Percentiles rank a stretch among this genome's conserved stretches.
phyloP scores from a whole-genome alignment of 495 filamentous ascomycete genomes.

The Niebla homalea region DNA sequence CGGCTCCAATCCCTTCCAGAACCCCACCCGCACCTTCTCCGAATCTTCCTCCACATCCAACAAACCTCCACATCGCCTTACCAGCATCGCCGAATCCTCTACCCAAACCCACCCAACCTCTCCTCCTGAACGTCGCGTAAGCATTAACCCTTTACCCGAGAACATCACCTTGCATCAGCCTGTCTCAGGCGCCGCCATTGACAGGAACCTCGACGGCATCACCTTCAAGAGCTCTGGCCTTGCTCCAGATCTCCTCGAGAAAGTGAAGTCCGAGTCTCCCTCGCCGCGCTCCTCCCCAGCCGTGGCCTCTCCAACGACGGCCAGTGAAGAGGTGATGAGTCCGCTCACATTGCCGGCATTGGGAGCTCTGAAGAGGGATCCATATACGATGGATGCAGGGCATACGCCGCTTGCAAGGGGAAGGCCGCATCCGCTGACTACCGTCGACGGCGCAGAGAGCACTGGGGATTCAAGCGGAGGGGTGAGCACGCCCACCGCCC shows the following conservation, averaged over 20 bases:
- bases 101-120: background rate
- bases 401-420: slow-evolving; percentile 13
- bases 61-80: slow-evolving; percentile 4
- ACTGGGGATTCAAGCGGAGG: background rate
- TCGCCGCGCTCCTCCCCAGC: slow-evolving; percentile 5
- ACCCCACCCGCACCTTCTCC: slow-evolving; percentile 13
- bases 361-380: background rate
- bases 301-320: background rate
- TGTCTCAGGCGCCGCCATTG: background rate
- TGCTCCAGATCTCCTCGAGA: background rate
- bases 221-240: slow-evolving; percentile 8
- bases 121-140: background rate
- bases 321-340: background rate
- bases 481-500: slow-evolving; percentile 2
- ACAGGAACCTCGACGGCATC: slow-evolving; percentile 15
- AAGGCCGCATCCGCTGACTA: background rate
- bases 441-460: slow-evolving; percentile 6
- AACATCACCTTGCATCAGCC: background rate
- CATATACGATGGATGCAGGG: slow-evolving; percentile 11
- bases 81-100: slow-evolving; percentile 11
- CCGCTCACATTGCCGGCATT: background rate
- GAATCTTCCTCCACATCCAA: background rate
- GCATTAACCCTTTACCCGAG: background rate
- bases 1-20: slow-evolving; percentile 4
- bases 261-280: slow-evolving; percentile 8